A percentile compares a stretch with the other conserved stretches of the same genome.
phyloP scores from a whole-genome alignment of 2,329 filamentous ascomycete genomes.

The Dothideomycetes sp. region DNA sequence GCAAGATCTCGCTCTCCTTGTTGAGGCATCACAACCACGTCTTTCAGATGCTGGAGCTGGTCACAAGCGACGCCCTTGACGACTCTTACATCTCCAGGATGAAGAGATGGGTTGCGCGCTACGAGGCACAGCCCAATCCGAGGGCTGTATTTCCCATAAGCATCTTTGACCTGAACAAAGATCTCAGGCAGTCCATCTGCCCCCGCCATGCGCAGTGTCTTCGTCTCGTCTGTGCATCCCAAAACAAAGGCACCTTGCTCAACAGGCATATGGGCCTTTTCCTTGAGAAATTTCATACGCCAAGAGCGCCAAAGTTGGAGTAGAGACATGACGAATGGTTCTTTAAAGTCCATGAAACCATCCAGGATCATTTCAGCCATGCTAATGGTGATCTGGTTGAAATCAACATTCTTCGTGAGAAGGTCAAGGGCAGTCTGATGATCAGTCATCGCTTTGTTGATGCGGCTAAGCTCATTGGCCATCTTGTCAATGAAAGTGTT shows the following conservation, averaged over 20 bases:
- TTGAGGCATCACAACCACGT: slow-evolving; percentile 81
- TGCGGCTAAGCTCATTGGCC: slow-evolving; percentile 52
- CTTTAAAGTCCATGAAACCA: slow-evolving; percentile 62
- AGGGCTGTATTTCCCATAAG: slow-evolving; percentile 46
- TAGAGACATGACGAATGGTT: slow-evolving; percentile 74
- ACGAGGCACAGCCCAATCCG: slow-evolving; percentile 71
- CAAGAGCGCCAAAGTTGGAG: slow-evolving; percentile 78
- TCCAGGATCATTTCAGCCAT: slow-evolving; percentile 67
- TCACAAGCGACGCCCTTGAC: slow-evolving; percentile 72
- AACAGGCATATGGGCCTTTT: slow-evolving; percentile 78
- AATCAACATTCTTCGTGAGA: slow-evolving; percentile 67
- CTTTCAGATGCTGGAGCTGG: slow-evolving; percentile 61
- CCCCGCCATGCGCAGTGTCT: slow-evolving; percentile 44
- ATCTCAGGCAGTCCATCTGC: slow-evolving; percentile 61
- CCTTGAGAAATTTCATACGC: slow-evolving; percentile 81
- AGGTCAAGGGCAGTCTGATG: slow-evolving; percentile 53
- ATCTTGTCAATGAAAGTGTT: slow-evolving; percentile 58
- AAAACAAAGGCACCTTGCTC: slow-evolving; percentile 78
- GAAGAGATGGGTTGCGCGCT: slow-evolving; percentile 85
- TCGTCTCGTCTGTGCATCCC: slow-evolving; percentile 80
- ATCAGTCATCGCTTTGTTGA: slow-evolving; percentile 59
- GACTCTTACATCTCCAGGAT: slow-evolving; percentile 82
- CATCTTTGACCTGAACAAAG: slow-evolving; percentile 62
- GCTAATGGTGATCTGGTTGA: slow-evolving; percentile 66
- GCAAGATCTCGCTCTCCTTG: slow-evolving; percentile 74